Base-by-base conservation (phyloP, 2,329 filamentous ascomycete species). In the Lizonia empirigonia region DNA sequence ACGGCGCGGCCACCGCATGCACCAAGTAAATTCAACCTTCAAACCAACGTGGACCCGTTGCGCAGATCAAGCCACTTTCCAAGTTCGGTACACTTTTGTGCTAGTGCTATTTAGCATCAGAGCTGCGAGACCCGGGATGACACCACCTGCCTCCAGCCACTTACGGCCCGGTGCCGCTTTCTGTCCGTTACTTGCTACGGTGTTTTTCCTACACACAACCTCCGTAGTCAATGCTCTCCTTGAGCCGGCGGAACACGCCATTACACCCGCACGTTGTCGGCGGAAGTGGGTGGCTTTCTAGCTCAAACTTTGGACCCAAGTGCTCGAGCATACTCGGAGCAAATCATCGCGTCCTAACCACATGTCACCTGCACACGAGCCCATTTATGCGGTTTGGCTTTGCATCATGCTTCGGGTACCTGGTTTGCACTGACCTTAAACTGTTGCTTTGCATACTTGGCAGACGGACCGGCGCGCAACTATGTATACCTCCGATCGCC, bases 1-100 rank as follows among this genome's bases (percentile, higher is more conserved):
- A 63, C 64, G 62, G 63, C 55, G 56, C 64, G 59, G 46, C 60
- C 59, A 60, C 59, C 62, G 63, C 63, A 68, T 61, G 61, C 58
- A 50, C 45, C 56, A 52, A 51, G 35, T 55, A 33, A n/a, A 53
- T 56, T 49, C 54, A 58, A 55, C 49, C 33, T 16, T 29, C 33
- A 30, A 39, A 45, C 33, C 47, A 65, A 65, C 64, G 65, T 68
- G 62, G 62, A 63, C 57, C 62, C 63, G 59, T 65, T 58, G 62
- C 56, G 69, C 59, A 70, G 66, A 71, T 72, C 70, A 63, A 53
- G 38, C 33, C 22, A 30, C 55, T 52, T 53, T 58, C 51, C 42
- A 52, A 52, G 36, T 50, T 46, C 58, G 58, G 46, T 59, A 55
- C 56, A 55, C 57, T 60, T n/a, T n/a, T 62, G 54, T 55, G 35